Evolutionary conservation across 2,329 filamentous ascomycete species (phyloP).

Genomic region (Neonectria ditissima): DNA sequence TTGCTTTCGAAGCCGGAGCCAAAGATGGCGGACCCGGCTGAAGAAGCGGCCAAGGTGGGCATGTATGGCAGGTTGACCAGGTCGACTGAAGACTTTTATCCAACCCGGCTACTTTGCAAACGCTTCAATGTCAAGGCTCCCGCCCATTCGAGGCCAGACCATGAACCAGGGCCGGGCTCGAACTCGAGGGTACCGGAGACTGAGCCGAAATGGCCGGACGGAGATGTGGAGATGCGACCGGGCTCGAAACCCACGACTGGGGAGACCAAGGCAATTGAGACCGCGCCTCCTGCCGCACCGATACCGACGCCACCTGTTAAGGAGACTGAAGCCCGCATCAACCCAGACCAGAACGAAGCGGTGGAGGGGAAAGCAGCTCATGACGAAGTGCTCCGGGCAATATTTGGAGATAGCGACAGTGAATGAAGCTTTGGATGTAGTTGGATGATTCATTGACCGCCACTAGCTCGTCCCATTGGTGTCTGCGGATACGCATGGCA

Average conservation of each 20-base stretch:
- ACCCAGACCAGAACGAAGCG: conserved; percentile 76
- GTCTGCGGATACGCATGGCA: background rate
- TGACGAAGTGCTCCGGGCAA: conserved; percentile 88
- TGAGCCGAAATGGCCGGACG: conserved; percentile 28
- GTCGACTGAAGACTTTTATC: conserved; percentile 77
- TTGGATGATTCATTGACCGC: conserved; percentile 3
- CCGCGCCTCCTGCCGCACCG: conserved; percentile 10
- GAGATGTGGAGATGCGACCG: conserved; percentile 19
- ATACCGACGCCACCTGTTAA: conserved; percentile 20
- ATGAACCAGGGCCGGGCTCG: conserved; percentile 47
- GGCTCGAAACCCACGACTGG: conserved; percentile 13
- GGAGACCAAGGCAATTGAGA: conserved; percentile 33
- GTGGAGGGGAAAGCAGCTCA: conserved; percentile 79
- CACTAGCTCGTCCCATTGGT: background rate
- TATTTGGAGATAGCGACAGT: conserved; percentile 90
- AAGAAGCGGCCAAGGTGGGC: conserved; percentile 86
- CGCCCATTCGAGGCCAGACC: conserved; percentile 70
- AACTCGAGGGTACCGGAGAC: conserved; percentile 27
- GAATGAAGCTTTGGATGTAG: conserved; percentile 54
- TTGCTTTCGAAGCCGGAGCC: conserved; percentile 48
- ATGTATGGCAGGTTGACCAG: conserved; percentile 95
- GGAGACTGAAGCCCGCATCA: conserved; percentile 58
- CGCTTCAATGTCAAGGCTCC: conserved; percentile 90
- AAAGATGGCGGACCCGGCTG: conserved; percentile 73
- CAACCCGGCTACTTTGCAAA: conserved; percentile 89